Evolutionary conservation across 2,329 filamentous ascomycete species (phyloP), one percentile per base, ranked within the genome.

Genomic region (Trichoderma harzianum): DNA sequence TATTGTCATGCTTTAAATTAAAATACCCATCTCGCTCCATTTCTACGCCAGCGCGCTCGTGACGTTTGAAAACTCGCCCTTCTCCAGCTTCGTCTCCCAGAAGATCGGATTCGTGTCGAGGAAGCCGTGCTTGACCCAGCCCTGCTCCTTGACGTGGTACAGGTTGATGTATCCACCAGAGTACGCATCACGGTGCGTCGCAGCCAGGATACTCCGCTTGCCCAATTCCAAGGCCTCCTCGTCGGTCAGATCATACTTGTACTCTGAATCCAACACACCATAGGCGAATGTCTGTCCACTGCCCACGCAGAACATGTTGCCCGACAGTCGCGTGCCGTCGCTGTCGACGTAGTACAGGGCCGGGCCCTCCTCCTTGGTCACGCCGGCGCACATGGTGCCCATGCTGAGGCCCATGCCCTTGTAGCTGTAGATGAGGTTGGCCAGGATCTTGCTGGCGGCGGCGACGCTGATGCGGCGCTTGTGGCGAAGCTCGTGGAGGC

Each of bases 121-220:
- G 88, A 99, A 99, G 74, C 96, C 96, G 81, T 98, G 95, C 89
- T 97, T 97, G 79, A 97, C 95, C 96, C 96, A 99, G 78, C 96
- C 96, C 75, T 94, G 92, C 86, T 99, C 95, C 90, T 98, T 98
- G 81, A 99, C 95, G 80, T 99, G 96, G 85, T 99, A 99, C 80
- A 98, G 82, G 86, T 99, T 99, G 88, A 99, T 98, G 86, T 90
- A 98, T 76, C 96, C 96, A 86, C 96, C 96, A 28, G 96, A 98
- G 88, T 93, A 99, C n/a, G 96, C 96, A 82, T 99, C 96, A 80
- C 96, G 89, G 85, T 99, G 96, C 73, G 95, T 98, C 70, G 96
- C 96, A 47, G 96, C 96, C 76, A 99, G 85, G 80, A 99, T 99
- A 84, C 94, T 97, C 80, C 96, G 88, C 79, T 92, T 90, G 72